These are phyloP conservation scores for Cyclostephanos tholiformis DNA, from an alignment of 108 stramenopile genomes.

Conservation along the genomic window DNA sequence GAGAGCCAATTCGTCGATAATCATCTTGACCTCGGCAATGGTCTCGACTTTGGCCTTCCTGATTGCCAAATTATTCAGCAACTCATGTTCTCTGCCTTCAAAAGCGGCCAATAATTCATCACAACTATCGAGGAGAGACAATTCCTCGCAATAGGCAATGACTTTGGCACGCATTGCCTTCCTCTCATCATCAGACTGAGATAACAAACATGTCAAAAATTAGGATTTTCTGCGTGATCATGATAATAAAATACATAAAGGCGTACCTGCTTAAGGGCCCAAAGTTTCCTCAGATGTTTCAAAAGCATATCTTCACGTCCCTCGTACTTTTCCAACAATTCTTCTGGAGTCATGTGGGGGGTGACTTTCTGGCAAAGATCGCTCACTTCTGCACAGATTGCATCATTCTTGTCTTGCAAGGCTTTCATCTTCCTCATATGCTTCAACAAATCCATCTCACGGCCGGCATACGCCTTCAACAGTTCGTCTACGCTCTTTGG, in stretches of 20 bases:
- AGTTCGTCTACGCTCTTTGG: constrained; percentile 2
- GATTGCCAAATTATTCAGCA: neutral
- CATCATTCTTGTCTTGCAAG: neutral
- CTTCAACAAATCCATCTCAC: neutral
- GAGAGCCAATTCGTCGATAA: constrained; percentile 8
- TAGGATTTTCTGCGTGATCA: neutral
- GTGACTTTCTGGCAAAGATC: neutral
- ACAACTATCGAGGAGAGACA: neutral
- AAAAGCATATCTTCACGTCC: constrained; percentile 9
- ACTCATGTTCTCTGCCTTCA: constrained; percentile 4
- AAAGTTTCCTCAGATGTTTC: neutral
- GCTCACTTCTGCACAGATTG: constrained; percentile 1
- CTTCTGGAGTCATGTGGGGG: constrained; percentile 4
- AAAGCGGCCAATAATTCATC: constrained; percentile 17
- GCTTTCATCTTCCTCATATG: constrained; percentile 7
- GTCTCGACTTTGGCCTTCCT: constrained; percentile 4
- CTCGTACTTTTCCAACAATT: neutral
- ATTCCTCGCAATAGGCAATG: constrained; percentile 2
- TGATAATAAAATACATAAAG: neutral
- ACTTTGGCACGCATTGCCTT: constrained; percentile 8
- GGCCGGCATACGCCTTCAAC: constrained; percentile 1
- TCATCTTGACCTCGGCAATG: neutral
- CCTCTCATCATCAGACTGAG: neutral
- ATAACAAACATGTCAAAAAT: neutral
- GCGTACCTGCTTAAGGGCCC: neutral